Conservation (phyloP, 495 filamentous ascomycete genomes). For the Penicillium samsonianum region DNA sequence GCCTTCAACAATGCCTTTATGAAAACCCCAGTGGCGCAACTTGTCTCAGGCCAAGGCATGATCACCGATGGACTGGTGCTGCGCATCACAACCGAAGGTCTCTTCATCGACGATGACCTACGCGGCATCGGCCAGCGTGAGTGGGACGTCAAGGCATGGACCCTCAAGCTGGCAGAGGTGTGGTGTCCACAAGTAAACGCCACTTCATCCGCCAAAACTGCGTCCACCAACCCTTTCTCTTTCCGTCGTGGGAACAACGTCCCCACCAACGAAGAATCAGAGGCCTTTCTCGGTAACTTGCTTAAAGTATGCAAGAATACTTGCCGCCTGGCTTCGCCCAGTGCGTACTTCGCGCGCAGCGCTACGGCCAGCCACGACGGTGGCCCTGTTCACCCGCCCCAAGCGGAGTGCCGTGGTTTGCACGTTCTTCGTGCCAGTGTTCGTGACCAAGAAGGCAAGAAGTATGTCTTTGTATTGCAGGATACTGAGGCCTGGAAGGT, state of each 20-base stretch:
- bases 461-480: slow-evolving; percentile 78
- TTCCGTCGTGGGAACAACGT: slow-evolving; percentile 46
- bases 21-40: slow-evolving; percentile 76
- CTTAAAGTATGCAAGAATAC: slow-evolving; percentile 62
- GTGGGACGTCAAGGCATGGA: slow-evolving; percentile 99
- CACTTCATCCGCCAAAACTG: slow-evolving; percentile 23
- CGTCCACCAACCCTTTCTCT: slow-evolving; percentile 35
- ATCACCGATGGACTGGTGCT: slow-evolving; percentile 88
- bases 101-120: slow-evolving; percentile 96
- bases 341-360: slow-evolving; percentile 32
- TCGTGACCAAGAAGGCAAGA: slow-evolving; percentile 79
- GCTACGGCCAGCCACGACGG: slow-evolving; percentile 18
- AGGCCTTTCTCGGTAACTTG: slow-evolving; percentile 58
- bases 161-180: slow-evolving; percentile 87
- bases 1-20: slow-evolving; percentile 82
- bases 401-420: slow-evolving; percentile 58
- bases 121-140: slow-evolving; percentile 84
- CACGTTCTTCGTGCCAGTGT: slow-evolving; percentile 83
- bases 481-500: slow-evolving; percentile 95
- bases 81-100: slow-evolving; percentile 80
- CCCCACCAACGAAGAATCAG: slow-evolving; percentile 62
- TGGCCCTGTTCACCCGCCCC: slow-evolving; percentile 19
- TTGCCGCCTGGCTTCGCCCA: slow-evolving; percentile 52
- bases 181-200: slow-evolving; percentile 64
- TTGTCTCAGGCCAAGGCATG: slow-evolving; percentile 70